Evolutionary conservation across 139 green algal species (phyloP).

Genomic region (Micromonas pusilla): DNA sequence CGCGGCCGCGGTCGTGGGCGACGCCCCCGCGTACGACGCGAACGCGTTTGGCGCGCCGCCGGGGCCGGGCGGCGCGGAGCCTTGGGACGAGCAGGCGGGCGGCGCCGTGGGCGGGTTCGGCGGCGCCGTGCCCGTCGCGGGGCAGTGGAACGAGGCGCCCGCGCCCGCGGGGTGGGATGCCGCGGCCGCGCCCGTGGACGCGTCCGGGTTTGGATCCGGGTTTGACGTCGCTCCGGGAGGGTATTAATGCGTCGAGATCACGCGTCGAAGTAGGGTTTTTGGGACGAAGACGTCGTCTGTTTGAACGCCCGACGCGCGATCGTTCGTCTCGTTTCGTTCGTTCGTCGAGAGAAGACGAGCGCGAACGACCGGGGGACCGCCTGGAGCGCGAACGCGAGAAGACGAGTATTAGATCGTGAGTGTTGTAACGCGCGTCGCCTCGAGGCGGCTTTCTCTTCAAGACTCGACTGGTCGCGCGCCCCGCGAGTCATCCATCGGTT

Average conservation of each 20-base stretch:
- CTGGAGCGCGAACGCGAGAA: too few relatives aligned
- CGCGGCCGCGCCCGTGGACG: constrained; percentile 19
- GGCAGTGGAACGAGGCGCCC: constrained; percentile 22
- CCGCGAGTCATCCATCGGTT: too few relatives aligned
- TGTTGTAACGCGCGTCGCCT: too few relatives aligned
- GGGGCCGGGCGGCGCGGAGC: not conserved
- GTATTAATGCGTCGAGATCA: not conserved
- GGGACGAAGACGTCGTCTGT: not conserved
- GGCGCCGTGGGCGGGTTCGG: constrained; percentile 21
- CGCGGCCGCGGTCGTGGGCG: constrained; percentile 27
- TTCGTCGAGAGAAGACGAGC: too few relatives aligned
- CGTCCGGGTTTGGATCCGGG: not conserved
- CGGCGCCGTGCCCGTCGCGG: not conserved
- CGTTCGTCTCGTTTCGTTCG: too few relatives aligned
- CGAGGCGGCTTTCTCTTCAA: not conserved
- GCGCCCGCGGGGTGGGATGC: constrained; percentile 33
- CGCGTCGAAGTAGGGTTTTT: not conserved
- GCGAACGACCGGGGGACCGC: too few relatives aligned
- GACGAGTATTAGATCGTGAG: too few relatives aligned
- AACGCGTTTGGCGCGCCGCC: not conserved
- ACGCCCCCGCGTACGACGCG: not conserved
- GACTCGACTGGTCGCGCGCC: not conserved
- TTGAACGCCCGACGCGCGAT: too few relatives aligned
- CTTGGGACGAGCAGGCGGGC: constrained; percentile 31
- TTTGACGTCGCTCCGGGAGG: not conserved